A percentile compares a stretch with the other conserved stretches of the same genome.
phyloP scores from a whole-genome alignment of 169 alveolate species.

The Eimeria acervulina region DNA sequence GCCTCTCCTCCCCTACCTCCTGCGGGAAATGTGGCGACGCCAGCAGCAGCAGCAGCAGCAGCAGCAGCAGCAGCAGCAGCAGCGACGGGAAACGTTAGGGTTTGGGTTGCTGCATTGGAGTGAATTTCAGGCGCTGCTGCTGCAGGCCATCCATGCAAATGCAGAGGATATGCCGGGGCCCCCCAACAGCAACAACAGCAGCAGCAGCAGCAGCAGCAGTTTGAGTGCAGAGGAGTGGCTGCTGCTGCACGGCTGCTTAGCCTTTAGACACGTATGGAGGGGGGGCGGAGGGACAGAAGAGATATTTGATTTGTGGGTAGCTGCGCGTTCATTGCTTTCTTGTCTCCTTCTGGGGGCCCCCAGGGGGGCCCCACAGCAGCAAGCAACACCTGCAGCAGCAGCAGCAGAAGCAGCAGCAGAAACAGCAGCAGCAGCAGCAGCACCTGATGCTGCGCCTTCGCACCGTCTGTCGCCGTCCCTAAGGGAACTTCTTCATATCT shows the following conservation, averaged over 20 bases:
- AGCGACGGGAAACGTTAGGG: slow-evolving; percentile 11
- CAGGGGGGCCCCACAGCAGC: slow-evolving; percentile 29
- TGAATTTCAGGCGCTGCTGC: slow-evolving; percentile 32
- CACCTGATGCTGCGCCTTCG: neutral
- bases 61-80: slow-evolving; percentile 62
- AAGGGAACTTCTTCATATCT: slow-evolving; percentile 2
- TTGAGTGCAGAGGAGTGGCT: slow-evolving; percentile 47
- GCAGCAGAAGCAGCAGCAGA: slow-evolving; percentile 24
- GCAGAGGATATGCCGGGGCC: neutral
- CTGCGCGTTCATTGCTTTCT: neutral
- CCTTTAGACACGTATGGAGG: slow-evolving; percentile 39
- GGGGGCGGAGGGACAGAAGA: neutral
- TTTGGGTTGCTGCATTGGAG: slow-evolving; percentile 55
- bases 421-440: slow-evolving; percentile 44
- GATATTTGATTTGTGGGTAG: slow-evolving; percentile 18
- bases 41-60: slow-evolving; percentile 55
- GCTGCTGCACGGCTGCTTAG: slow-evolving; percentile 44
- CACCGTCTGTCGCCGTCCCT: neutral
- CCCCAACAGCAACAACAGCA: neutral
- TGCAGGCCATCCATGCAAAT: neutral
- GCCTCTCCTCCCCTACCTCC: slow-evolving; percentile 5
- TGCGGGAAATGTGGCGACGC: neutral
- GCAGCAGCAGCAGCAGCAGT: slow-evolving; percentile 5
- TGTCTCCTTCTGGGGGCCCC: slow-evolving; percentile 38
- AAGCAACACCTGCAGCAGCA: neutral